Evolutionary conservation across 148 eudicot genomes (phyloP), one percentile per base, ranked within the genome.

Genomic region (Tetragonia tetragonoides): DNA sequence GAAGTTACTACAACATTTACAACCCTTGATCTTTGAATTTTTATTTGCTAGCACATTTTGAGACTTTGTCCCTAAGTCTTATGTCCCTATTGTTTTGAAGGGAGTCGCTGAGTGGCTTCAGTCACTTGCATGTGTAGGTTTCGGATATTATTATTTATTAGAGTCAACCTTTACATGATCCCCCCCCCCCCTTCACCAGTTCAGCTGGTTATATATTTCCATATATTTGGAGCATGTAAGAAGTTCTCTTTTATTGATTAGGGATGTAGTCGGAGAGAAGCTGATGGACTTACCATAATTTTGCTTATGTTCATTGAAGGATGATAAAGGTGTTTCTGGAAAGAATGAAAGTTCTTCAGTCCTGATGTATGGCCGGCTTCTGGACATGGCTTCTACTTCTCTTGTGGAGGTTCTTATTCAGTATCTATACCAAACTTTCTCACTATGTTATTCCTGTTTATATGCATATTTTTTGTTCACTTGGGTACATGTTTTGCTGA

Each of bases 301-400:
- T 80, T 78, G 60, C 61, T 24, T 71, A 51, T 77, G 59, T 70
- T 77, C 15, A 34, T 74, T 21, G 65, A 79, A 93, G 95, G 90
- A 72, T 47, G 68, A 41, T 42, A 73, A 39, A 56, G 68, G 68
- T 75, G 70, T 42, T 75, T 9, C 75, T 63, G 54, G 61, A 34
- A 82, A 68, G 41, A 78, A 83, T 41, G 83, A 39, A 56, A 78
- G 84, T 68, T 70, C 77, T 60, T 83, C 88, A 7, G 78, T 85
- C 42, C 79, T 81, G 83, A 87, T 92, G 98, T 91, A 95, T 82
- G 85, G 78, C 10, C 88, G 93, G 57, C 94, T 95, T 21, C 64
- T 89, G 24, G 83, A 86, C 57, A 83, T 91, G 84, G 97, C 97
- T 68, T 80, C 91, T 40, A 74, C 80, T 66, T 80, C 89, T 83